phyloP scores from a whole-genome alignment of 2,329 filamentous ascomycete genomes.

The Colletotrichum nymphaeae region DNA sequence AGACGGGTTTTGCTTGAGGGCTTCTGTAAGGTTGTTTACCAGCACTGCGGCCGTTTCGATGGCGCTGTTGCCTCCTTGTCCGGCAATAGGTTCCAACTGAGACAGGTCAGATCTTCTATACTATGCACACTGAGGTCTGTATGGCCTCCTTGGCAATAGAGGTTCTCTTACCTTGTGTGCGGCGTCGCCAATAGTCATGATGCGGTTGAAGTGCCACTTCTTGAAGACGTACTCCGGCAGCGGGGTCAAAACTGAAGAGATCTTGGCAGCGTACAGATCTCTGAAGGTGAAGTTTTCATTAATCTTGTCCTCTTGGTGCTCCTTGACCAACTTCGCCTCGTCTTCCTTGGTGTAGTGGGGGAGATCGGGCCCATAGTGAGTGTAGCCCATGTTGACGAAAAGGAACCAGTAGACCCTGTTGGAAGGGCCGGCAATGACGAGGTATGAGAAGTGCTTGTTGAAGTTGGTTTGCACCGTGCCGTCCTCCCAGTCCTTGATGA shows the following conservation, averaged over 20 bases:
- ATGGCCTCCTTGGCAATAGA: neutral
- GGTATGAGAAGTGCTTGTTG: slow-evolving; percentile 40
- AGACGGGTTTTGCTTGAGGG: slow-evolving; percentile 8
- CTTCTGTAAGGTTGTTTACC: slow-evolving; percentile 37
- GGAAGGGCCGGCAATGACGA: slow-evolving; percentile 45
- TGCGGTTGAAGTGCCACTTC: slow-evolving; percentile 47
- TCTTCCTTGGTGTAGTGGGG: slow-evolving; percentile 47
- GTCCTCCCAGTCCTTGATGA: slow-evolving; percentile 40
- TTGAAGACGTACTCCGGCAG: slow-evolving; percentile 47
- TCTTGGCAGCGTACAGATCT: slow-evolving; percentile 43
- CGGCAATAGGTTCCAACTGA: slow-evolving; percentile 41
- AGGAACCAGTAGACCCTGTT: slow-evolving; percentile 50
- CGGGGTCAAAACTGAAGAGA: slow-evolving; percentile 44
- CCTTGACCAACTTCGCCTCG: slow-evolving; percentile 42
- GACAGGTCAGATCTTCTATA: neutral
- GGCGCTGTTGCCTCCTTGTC: slow-evolving; percentile 43
- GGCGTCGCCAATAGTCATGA: slow-evolving; percentile 46
- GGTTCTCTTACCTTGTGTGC: slow-evolving; percentile 45
- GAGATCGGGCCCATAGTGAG: slow-evolving; percentile 31
- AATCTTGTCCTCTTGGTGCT: slow-evolving; percentile 38
- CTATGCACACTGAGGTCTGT: neutral
- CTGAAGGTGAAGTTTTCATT: slow-evolving; percentile 43
- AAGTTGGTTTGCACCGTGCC: slow-evolving; percentile 36
- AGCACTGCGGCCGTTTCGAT: slow-evolving; percentile 41
- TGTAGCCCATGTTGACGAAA: slow-evolving; percentile 37